Evolutionary conservation across 176 grass and related monocot species (phyloP).

Genomic region (Chrysopogon serrulatus): DNA sequence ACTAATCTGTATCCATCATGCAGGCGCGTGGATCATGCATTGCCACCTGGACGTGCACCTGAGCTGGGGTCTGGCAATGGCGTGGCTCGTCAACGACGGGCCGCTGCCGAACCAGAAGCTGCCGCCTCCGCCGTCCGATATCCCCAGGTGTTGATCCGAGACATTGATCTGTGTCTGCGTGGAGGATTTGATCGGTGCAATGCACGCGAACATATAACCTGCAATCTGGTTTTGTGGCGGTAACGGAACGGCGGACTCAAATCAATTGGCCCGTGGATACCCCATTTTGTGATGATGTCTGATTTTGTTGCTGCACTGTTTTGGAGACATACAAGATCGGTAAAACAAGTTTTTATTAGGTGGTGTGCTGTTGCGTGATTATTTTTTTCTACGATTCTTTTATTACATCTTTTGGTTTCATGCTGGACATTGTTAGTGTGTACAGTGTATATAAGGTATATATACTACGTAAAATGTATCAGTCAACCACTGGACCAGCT

Average conservation of each 20-base stretch:
- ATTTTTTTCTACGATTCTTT: constrained; percentile 18
- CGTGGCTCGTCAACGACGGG: constrained; percentile 76
- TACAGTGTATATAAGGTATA: neutral
- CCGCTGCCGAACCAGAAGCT: constrained; percentile 66
- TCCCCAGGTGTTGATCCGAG: constrained; percentile 52
- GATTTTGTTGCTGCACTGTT: neutral
- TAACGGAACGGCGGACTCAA: neutral
- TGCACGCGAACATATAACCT: neutral
- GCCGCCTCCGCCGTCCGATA: constrained; percentile 63
- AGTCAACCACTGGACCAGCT: neutral
- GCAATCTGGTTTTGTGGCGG: neutral
- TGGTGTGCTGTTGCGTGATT: neutral
- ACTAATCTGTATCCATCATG: neutral
- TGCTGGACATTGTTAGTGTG: neutral
- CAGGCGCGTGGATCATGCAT: constrained; percentile 91
- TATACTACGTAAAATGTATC: neutral
- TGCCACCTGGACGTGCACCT: constrained; percentile 83
- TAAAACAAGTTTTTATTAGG: neutral
- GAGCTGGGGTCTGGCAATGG: constrained; percentile 84
- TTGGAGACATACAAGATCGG: neutral
- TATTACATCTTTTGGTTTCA: neutral
- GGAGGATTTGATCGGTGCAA: neutral
- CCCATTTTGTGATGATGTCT: constrained; percentile 27
- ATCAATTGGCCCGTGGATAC: neutral
- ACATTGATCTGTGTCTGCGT: neutral